These are phyloP conservation scores for Yamadazyma taylorii DNA, from an alignment of 1,139 yeast genomes.

Conservation along the genomic window DNA sequence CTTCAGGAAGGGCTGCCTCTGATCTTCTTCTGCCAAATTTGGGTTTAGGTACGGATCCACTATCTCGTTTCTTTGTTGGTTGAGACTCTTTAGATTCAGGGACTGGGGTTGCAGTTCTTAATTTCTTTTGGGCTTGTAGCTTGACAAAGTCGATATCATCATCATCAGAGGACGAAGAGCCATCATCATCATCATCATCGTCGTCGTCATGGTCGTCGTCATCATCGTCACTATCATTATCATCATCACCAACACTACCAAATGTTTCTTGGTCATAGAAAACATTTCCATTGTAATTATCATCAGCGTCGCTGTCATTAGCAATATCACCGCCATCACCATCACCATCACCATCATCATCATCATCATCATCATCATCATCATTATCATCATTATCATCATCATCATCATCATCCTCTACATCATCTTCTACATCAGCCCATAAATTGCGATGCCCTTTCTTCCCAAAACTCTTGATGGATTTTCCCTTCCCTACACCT, in stretches of 20 bases:
- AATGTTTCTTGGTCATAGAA: slow-evolving; percentile 10
- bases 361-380: slow-evolving; percentile 13
- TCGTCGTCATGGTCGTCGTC: slow-evolving; percentile 33
- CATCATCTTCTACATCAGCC: slow-evolving; percentile 6
- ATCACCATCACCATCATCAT: slow-evolving; percentile 12
- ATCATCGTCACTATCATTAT: slow-evolving; percentile 23
- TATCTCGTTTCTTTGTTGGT: slow-evolving; percentile 11
- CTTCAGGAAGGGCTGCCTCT: slow-evolving; percentile 45
- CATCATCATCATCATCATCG: slow-evolving; percentile 24
- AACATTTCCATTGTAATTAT: slow-evolving; percentile 19
- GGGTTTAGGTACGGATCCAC: slow-evolving; percentile 23
- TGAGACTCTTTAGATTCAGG: slow-evolving; percentile 13
- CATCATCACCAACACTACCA: slow-evolving; percentile 12
- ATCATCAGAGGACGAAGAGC: slow-evolving; percentile 50
- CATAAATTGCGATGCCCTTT: slow-evolving; percentile 7
- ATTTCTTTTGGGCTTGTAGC: slow-evolving; percentile 66
- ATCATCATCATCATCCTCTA: slow-evolving; percentile 4
- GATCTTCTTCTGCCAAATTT: slow-evolving; percentile 41
- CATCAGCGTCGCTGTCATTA: slow-evolving; percentile 16
- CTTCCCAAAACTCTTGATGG: slow-evolving; percentile 13
- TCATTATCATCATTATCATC: slow-evolving; percentile 25
- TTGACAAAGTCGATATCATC: slow-evolving; percentile 73
- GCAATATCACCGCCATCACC: slow-evolving; percentile 15
- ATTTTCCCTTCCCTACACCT: slow-evolving; percentile 15
- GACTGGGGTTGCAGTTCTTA: slow-evolving; percentile 47